Conservation (phyloP, 2,329 filamentous ascomycete genomes). For the Colletotrichum costaricense region DNA sequence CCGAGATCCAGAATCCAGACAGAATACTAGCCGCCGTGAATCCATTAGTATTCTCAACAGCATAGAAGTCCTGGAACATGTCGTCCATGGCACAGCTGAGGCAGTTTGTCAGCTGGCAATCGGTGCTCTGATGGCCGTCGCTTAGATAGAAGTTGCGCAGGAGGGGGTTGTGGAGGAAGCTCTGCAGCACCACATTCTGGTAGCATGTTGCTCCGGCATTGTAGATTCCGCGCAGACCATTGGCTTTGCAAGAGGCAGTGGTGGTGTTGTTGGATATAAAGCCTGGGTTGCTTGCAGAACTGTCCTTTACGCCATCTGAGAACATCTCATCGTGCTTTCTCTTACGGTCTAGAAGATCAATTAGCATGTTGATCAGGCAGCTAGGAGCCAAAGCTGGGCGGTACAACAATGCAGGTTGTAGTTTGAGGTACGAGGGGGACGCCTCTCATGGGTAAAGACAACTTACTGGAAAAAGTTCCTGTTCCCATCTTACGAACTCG, state of each 20-base stretch:
- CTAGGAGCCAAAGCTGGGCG: too few species aligned
- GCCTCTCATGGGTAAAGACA: neutral
- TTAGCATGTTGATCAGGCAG: neutral
- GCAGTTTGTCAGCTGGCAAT: slow-evolving; percentile 74
- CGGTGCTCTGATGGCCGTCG: slow-evolving; percentile 84
- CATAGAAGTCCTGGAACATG: slow-evolving; percentile 79
- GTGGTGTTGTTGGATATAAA: slow-evolving; percentile 84
- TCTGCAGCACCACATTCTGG: slow-evolving; percentile 95
- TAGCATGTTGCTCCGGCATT: slow-evolving; percentile 99
- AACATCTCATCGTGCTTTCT: slow-evolving; percentile 80
- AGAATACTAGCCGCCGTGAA: slow-evolving; percentile 92
- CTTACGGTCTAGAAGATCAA: slow-evolving; percentile 67
- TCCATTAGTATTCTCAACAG: slow-evolving; percentile 82
- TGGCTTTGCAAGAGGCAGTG: slow-evolving; percentile 84
- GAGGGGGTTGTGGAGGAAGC: slow-evolving; percentile 91
- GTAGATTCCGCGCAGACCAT: slow-evolving; percentile 90
- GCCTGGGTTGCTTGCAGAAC: slow-evolving; percentile 64
- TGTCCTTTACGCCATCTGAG: slow-evolving; percentile 71
- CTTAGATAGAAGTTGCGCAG: slow-evolving; percentile 92
- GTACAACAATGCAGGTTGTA: neutral
- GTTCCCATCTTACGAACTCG: slow-evolving; percentile 77
- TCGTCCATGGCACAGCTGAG: slow-evolving; percentile 79
- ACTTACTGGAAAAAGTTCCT: slow-evolving; percentile 72
- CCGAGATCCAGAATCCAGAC: slow-evolving; percentile 89
- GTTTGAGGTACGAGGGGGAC: slow-evolving; percentile 19